phyloP scores from a whole-genome alignment of 1,284 basidiomycete species.

The Apiotrichum laibachii region DNA sequence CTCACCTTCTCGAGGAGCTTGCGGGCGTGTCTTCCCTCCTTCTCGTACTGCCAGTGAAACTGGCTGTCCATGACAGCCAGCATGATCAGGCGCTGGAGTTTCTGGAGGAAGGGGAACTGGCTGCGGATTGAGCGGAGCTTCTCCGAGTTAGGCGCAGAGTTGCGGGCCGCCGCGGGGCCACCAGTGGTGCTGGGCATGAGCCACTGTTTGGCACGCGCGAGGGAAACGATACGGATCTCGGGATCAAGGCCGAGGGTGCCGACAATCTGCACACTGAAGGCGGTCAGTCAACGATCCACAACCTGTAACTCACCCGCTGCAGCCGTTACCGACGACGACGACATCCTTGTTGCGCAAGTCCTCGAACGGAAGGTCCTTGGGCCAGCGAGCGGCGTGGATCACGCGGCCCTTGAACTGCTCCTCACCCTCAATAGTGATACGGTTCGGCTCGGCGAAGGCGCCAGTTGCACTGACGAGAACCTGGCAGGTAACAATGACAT shows the following conservation, averaged over 20 bases:
- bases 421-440: constrained; percentile 19
- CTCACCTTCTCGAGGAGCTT: constrained; percentile 11
- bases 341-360: constrained; percentile 22
- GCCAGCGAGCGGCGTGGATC: constrained; percentile 32
- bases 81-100: constrained; percentile 14
- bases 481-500: constrained; percentile 13
- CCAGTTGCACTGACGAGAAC: constrained; percentile 20
- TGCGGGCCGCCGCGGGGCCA: constrained; percentile 11
- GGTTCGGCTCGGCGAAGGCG: constrained; percentile 17
- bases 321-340: constrained; percentile 24
- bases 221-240: constrained; percentile 20
- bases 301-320: neutral
- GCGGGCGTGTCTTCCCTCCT: constrained; percentile 16
- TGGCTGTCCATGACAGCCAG: constrained; percentile 11
- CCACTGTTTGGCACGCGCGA: constrained; percentile 23
- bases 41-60: constrained; percentile 17
- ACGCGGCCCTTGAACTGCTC: constrained; percentile 27
- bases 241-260: constrained; percentile 23
- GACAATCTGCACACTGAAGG: constrained; percentile 16
- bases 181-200: constrained; percentile 15
- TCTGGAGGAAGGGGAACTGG: constrained; percentile 15
- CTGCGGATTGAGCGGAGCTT: constrained; percentile 8
- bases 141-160: constrained; percentile 15
- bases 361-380: constrained; percentile 19
- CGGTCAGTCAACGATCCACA: neutral